Evolutionary conservation across 257 asterid genomes (phyloP).

Genomic region (Craterostigma plantagineum): DNA sequence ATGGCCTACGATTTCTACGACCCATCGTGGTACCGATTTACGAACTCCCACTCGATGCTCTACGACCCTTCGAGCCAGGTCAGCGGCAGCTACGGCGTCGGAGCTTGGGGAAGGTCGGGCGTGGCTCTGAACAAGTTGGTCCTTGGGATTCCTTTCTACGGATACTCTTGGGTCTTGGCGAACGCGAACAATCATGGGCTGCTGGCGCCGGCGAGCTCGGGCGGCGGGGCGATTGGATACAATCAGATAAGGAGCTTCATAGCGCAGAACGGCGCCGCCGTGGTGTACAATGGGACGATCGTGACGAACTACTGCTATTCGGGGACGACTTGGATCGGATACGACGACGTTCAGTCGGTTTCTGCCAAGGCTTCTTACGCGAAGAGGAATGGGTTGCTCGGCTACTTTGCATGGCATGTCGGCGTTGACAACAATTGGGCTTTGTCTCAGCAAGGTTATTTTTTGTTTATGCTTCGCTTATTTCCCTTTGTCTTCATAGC

Average conservation of each 20-base stretch:
- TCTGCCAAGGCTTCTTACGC: slow-evolving; percentile 22
- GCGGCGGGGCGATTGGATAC: slow-evolving; percentile 14
- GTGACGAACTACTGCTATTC: slow-evolving; percentile 26
- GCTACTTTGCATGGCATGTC: slow-evolving; percentile 39
- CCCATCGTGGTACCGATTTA: slow-evolving; percentile 19
- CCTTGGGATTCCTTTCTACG: slow-evolving; percentile 32
- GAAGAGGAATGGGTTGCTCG: slow-evolving; percentile 25
- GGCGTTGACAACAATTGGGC: slow-evolving; percentile 23
- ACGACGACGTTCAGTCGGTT: slow-evolving; percentile 19
- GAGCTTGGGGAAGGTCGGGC: slow-evolving; percentile 19
- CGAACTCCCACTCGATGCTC: slow-evolving; percentile 23
- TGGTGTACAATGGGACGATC: slow-evolving; percentile 11
- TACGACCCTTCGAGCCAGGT: slow-evolving; percentile 16
- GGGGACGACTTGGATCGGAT: slow-evolving; percentile 33
- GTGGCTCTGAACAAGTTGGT: slow-evolving; percentile 18
- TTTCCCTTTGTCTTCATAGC: too few relatives aligned
- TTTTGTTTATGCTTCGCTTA: too few relatives aligned
- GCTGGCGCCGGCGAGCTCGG: slow-evolving; percentile 18
- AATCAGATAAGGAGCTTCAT: slow-evolving; percentile 14
- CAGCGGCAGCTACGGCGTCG: slow-evolving; percentile 21
- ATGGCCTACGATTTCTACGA: slow-evolving; percentile 38
- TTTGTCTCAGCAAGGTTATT: slow-evolving; percentile 33
- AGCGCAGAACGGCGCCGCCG: slow-evolving; percentile 7
- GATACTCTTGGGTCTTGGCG: slow-evolving; percentile 25
- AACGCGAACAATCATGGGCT: slow-evolving; percentile 19